Evolutionary conservation across 495 filamentous ascomycete genomes (phyloP), one percentile per base, ranked within the genome.

Genomic region (Penicillium maclennaniae): DNA sequence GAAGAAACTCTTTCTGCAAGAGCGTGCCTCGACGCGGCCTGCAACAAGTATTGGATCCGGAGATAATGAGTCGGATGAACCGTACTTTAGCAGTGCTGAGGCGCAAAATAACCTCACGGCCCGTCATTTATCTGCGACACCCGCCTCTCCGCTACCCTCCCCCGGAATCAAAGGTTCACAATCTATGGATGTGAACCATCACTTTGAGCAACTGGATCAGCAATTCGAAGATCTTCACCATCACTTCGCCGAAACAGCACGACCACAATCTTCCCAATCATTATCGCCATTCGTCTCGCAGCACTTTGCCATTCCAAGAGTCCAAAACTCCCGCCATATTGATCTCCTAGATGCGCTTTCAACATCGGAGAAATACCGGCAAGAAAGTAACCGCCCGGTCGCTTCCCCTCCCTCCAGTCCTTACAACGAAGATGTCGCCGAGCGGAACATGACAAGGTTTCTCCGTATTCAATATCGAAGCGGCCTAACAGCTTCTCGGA

Each of bases 391-490:
- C 42, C 49, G 36, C 27, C 58, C 21, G 51, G 42, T 51, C 6
- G 23, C 59, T 6, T 54, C 68, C 42, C 68, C 71, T 16, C 71
- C 70, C 7, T 65, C 58, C 14, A 67, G 62, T 19, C 71, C 67
- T 5, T 77, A 75, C 53, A 77, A 77, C 37, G 74, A 77, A 59
- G 72, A 77, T 59, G 63, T 77, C 23, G 74, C 74, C 6, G 74
- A 77, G 52, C 69, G 74, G 9, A 77, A 77, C 42, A 74, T 77
- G 67, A 69, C 64, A 9, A 58, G 66, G 1, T 75, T 75, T 20
- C 61, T 75, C 7, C 68, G 64, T 38, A 56, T 55, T 3, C 61
- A 60, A 39, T 45, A 58, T 37, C 51, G 53, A 28, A 70, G 57
- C 36, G 60, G 57, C 43, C 50, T 55, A n/a, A 42, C 66, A 2